These are phyloP conservation scores for Nyctanthes arbortristis DNA, from an alignment of 257 asterid genomes.

Conservation along the genomic window DNA sequence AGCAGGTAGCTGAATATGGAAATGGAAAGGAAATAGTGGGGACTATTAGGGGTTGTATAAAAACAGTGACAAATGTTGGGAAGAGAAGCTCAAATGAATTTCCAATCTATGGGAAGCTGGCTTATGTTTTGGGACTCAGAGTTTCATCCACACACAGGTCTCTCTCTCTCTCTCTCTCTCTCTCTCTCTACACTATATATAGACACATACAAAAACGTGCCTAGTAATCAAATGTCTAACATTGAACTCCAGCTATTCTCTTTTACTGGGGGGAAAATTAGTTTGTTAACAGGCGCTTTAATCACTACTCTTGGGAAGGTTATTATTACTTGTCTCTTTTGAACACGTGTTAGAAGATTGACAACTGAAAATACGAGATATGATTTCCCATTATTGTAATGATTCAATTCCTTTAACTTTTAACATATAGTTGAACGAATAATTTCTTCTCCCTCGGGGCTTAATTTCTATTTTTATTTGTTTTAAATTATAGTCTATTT, in stretches of 20 bases:
- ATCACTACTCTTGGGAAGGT: neutral
- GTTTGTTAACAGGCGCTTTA: no score
- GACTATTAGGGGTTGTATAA: conserved; percentile 68
- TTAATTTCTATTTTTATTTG: no score
- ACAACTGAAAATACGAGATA: neutral
- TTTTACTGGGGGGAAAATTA: no score
- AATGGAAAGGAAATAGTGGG: conserved; percentile 59
- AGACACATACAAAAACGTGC: neutral
- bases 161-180: conserved; percentile 8
- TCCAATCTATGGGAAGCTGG: conserved; percentile 60
- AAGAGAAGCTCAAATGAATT: conserved; percentile 26
- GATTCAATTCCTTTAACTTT: no score
- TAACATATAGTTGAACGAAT: no score
- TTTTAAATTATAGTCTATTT: no score
- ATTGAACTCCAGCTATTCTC: no score
- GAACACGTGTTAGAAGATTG: neutral
- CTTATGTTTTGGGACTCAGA: conserved; percentile 74
- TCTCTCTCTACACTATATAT: conserved; percentile 2
- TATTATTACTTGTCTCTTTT: neutral
- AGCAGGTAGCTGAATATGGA: conserved; percentile 67
- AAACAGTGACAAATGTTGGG: conserved; percentile 62
- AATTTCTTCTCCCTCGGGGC: no score
- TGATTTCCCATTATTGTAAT: neutral
- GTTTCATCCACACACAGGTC: conserved; percentile 81
- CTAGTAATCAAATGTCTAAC: no score